These are phyloP conservation scores for Pharnaceum exiguum DNA, from an alignment of 148 eudicot species.

Conservation along the genomic window DNA sequence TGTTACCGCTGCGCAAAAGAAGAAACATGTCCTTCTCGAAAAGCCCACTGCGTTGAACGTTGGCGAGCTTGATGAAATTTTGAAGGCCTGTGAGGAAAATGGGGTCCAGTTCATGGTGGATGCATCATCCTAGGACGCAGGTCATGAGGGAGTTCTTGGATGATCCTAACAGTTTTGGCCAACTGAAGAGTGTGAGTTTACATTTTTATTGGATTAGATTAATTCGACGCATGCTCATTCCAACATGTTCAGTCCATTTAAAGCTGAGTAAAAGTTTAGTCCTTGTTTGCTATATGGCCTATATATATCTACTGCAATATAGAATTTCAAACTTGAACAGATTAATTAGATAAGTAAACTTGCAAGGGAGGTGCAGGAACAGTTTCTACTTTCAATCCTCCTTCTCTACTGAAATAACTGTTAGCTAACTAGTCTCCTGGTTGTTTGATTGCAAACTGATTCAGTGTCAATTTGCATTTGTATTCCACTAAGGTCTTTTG, in stretches of 20 bases:
- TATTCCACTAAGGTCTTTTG: too few species aligned
- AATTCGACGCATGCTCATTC: neutral
- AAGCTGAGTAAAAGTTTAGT: too few species aligned
- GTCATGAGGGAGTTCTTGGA: slow-evolving; percentile 31
- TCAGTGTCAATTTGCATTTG: too few species aligned
- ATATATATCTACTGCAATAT: too few species aligned
- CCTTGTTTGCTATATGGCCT: too few species aligned
- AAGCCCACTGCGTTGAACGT: slow-evolving; percentile 66
- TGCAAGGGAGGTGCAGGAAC: too few species aligned
- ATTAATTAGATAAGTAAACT: too few species aligned
- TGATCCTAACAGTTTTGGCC: slow-evolving; percentile 38
- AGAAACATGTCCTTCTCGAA: slow-evolving; percentile 68
- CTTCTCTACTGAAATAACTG: too few species aligned
- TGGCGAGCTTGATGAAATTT: slow-evolving; percentile 50
- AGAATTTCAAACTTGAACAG: too few species aligned
- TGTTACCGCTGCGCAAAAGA: slow-evolving; percentile 58
- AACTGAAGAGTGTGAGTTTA: slow-evolving; percentile 38
- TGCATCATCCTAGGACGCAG: slow-evolving; percentile 46
- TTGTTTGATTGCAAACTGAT: neutral
- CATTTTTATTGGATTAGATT: neutral
- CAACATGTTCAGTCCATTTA: too few species aligned
- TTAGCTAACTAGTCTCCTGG: neutral
- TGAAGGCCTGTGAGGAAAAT: slow-evolving; percentile 42
- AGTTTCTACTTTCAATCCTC: too few species aligned
- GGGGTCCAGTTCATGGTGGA: slow-evolving; percentile 76